These are phyloP conservation scores for Trichoderma sp. DNA, from an alignment of 2,329 filamentous ascomycete genomes.

Conservation along the genomic window DNA sequence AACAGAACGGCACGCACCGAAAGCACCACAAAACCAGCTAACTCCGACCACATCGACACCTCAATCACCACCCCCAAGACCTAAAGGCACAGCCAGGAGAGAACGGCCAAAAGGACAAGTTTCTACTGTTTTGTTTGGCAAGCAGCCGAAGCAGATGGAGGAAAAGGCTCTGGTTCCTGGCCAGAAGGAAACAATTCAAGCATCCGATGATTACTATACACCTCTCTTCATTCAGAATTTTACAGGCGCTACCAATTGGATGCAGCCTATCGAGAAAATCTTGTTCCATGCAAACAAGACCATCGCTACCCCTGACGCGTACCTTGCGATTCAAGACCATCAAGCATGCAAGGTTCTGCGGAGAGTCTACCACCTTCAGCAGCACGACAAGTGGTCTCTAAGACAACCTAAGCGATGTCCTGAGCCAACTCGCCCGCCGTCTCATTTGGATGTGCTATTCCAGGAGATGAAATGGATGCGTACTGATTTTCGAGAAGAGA, in stretches of 20 bases:
- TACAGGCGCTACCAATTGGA: conserved; percentile 53
- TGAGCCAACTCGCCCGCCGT: conserved; percentile 72
- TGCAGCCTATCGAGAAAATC: conserved; percentile 66
- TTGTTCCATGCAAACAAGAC: conserved; percentile 85
- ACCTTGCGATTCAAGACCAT: conserved; percentile 77
- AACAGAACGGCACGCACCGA: conserved; percentile 35
- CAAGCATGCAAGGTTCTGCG: conserved; percentile 84
- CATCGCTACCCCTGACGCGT: conserved; percentile 78
- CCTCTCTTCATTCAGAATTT: conserved; percentile 60
- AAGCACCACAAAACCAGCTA: conserved; percentile 34
- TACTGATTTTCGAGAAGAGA: conserved; percentile 89
- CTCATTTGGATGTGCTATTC: conserved; percentile 82
- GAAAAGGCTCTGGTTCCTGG: conserved; percentile 45
- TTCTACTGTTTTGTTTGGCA: conserved; percentile 76
- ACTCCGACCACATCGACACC: conserved; percentile 44
- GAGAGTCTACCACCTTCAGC: conserved; percentile 85
- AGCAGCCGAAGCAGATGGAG: conserved; percentile 51
- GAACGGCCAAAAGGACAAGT: conserved; percentile 62
- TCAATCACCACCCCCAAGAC: conserved; percentile 40
- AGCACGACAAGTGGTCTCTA: conserved; percentile 87
- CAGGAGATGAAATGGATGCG: conserved; percentile 98
- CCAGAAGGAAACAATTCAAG: conserved; percentile 41
- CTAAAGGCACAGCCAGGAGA: conserved; percentile 42
- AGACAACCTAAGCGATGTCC: conserved; percentile 80
- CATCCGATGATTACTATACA: conserved; percentile 62